phyloP scores from a whole-genome alignment of 2,329 filamentous ascomycete genomes.

The Cryphonectria japonica region DNA sequence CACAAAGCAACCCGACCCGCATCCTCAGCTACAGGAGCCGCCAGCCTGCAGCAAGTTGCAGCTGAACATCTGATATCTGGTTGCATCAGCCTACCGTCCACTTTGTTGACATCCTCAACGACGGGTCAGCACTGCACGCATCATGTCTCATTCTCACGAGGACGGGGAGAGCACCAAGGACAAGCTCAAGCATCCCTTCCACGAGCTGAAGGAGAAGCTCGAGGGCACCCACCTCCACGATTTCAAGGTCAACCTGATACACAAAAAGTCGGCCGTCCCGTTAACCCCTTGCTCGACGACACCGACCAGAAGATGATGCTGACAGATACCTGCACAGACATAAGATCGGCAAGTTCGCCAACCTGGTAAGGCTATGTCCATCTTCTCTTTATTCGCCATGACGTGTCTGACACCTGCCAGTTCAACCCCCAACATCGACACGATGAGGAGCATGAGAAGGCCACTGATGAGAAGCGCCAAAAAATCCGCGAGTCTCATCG shows the following conservation, averaged over 20 bases:
- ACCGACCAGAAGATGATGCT: background rate
- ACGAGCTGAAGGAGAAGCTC: conserved; percentile 56
- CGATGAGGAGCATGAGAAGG: conserved; percentile 88
- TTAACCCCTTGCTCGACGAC: background rate
- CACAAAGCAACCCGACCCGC: background rate
- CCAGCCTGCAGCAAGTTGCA: background rate
- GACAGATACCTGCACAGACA: conserved; percentile 42
- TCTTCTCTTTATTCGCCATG: background rate
- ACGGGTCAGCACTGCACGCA: background rate
- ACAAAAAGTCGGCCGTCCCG: conserved; percentile 56
- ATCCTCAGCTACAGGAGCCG: background rate
- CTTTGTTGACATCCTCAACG: background rate
- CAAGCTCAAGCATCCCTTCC: conserved; percentile 54
- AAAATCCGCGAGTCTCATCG: conserved; percentile 74
- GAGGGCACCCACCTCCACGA: conserved; percentile 58
- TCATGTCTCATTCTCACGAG: conserved; percentile 24
- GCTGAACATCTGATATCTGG: background rate
- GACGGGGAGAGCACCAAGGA: conserved; percentile 42
- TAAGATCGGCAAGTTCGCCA: conserved; percentile 65
- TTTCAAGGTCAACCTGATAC: conserved; percentile 58
- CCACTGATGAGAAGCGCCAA: conserved; percentile 78
- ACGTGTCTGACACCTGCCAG: conserved; percentile 37
- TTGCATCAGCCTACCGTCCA: background rate
- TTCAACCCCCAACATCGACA: conserved; percentile 90
- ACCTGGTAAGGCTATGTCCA: conserved; percentile 52